Conservation (phyloP, 352 stramenopile species). For the Globisporangium cederbergense region DNA sequence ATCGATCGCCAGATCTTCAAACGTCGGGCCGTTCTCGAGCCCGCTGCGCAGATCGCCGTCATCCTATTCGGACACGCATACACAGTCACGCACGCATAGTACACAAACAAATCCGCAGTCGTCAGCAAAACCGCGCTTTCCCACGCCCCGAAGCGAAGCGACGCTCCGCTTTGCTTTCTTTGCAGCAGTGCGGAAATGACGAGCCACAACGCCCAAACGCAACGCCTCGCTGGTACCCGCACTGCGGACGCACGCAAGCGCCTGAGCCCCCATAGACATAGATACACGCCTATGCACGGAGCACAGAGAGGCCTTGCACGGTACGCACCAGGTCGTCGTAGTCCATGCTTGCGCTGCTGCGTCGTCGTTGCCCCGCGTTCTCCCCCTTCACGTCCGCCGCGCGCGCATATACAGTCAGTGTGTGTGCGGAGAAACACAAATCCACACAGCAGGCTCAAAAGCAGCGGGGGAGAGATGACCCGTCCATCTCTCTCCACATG, state of each 20-base stretch:
- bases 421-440: slow-evolving; percentile 1
- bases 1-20: slow-evolving; percentile 98
- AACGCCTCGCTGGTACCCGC: no score
- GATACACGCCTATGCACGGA: not conserved
- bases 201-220: not conserved
- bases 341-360: slow-evolving; percentile 14
- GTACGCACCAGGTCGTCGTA: slow-evolving; percentile 15
- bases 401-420: slow-evolving; percentile 14
- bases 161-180: not conserved
- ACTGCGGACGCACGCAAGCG: not conserved
- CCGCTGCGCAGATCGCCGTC: slow-evolving; percentile 22
- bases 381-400: slow-evolving; percentile 9
- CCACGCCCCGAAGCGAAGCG: not conserved
- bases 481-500: no score
- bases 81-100: not conserved
- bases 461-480: not conserved
- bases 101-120: not conserved
- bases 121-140: not conserved
- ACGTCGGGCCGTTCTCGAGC: slow-evolving; percentile 80
- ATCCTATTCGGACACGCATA: not conserved
- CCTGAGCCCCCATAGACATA: not conserved
- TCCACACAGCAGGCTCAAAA: not conserved
- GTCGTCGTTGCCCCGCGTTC: slow-evolving; percentile 9
- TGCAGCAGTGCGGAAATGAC: not conserved
- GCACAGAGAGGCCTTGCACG: no score